Percentiles rank a stretch among this genome's conserved stretches.
Conservation (phyloP, 176 grass and related monocot genomes). For the Oryza meyeriana region DNA sequence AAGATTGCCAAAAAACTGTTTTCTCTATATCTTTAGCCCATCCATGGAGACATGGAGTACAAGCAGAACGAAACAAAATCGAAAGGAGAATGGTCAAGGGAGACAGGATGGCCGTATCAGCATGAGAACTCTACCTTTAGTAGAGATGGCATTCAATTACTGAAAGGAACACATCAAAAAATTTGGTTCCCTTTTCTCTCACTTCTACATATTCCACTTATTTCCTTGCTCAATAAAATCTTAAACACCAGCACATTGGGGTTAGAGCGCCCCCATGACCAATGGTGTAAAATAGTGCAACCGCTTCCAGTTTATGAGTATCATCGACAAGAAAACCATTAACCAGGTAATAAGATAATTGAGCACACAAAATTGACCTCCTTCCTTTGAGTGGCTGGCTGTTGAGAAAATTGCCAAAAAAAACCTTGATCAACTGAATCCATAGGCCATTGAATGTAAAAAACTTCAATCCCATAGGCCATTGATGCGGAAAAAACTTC, state of each 20-base stretch:
- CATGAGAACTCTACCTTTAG: slow-evolving; percentile 4
- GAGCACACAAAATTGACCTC: background rate
- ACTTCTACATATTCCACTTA: slow-evolving; percentile 25
- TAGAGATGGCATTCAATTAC: slow-evolving; percentile 32
- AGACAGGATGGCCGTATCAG: background rate
- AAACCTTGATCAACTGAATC: background rate
- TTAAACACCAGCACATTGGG: background rate
- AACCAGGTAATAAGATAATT: background rate
- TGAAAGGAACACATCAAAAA: slow-evolving; percentile 61
- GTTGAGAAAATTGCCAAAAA: slow-evolving; percentile 30
- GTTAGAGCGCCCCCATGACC: slow-evolving; percentile 29
- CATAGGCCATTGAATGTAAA: slow-evolving; percentile 32
- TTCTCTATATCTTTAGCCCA: background rate
- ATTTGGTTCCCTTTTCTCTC: slow-evolving; percentile 51
- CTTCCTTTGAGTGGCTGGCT: slow-evolving; percentile 30
- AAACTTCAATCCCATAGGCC: too few species aligned
- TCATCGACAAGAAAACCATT: background rate
- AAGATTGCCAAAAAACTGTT: background rate
- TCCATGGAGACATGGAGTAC: background rate
- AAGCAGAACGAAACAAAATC: background rate
- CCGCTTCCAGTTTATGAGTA: background rate
- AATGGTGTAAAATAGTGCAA: slow-evolving; percentile 9
- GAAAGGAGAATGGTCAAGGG: background rate
- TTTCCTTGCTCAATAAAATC: slow-evolving; percentile 8
- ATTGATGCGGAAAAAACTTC: too few species aligned